Evolutionary conservation across 129 eudicot species (phyloP), one percentile per base, ranked within the genome.

Genomic region (Sambucus nigra): DNA sequence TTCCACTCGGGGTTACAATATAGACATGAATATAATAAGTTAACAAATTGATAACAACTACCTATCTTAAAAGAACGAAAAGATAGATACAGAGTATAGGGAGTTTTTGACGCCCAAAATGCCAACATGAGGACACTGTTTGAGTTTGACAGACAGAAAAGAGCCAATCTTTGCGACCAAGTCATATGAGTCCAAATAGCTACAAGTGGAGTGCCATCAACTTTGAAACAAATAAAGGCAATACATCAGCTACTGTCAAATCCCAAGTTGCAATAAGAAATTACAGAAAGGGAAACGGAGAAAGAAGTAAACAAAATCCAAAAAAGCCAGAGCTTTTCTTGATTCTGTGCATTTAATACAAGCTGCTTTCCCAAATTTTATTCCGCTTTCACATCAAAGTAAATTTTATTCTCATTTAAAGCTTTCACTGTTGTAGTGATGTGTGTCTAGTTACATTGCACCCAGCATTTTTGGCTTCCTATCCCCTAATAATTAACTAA

Each of bases 271-370:
- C 57, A 46, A 65, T 46, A 62, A 72, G 26, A n/a, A n/a, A n/a
- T n/a, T n/a, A n/a, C 23, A 24, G 59, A 33, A 52, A 41, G 12
- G 53, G 50, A 58, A 62, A 68, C 50, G n/a, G n/a, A n/a, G n/a
- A n/a, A n/a, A n/a, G n/a, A n/a, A n/a, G n/a, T n/a, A n/a, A n/a
- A n/a, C n/a, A n/a, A n/a, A n/a, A n/a, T n/a, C n/a, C n/a, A n/a
- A n/a, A n/a, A n/a, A n/a, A n/a, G n/a, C n/a, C n/a, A n/a, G n/a
- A n/a, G n/a, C 21, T 41, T 60, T 65, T 35, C 58, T 20, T 55
- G 72, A 73, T 68, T 80, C 79, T 64, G 55, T 57, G 57, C 55
- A 45, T 63, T 48, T 38, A 70, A 64, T 55, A 66, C 60, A 56
- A 51, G 18, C 59, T 22, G 48, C 20, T 42, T 42, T 62, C 46